Evolutionary conservation across 192 early-diverging fungal species (phyloP), one percentile per base, ranked within the genome.

Genomic region (Allomyces macrogynus): DNA sequence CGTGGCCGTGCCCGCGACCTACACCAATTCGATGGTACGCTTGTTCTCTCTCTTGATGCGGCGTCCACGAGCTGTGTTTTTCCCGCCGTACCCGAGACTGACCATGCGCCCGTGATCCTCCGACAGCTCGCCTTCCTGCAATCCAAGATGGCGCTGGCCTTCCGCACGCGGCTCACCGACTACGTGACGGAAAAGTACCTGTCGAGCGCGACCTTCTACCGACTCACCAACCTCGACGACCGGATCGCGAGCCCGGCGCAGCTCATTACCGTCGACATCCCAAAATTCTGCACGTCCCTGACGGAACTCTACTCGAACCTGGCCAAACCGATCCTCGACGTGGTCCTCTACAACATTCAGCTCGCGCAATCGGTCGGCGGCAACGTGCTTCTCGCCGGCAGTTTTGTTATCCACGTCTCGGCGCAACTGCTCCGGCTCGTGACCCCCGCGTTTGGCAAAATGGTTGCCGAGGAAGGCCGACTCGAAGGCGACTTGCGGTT

Each of bases 401-500:
- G 82, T 72, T 70, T 91, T 7, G 75, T 91, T 60, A 81, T 94
- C 60, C 87, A 92, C 62, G 40, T 81, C 43, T 89, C 92, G 11
- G 85, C 89, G 14, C 71, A 77, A 27, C 78, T 91, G 42, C 72
- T 99, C 63, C 81, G 93, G 14, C 77, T 81, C 23, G 73, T 93
- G 65, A 92, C 94, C 4, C 96, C 96, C 42, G 88, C 95, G 1
- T 99, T 97, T 72, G 94, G 94, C 43, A 91, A 89, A 73, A 85
- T 96, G 80, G 91, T 87, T 1, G 94, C 92, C 10, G 84, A 90
- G 68, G 91, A 97, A 71, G 90, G 92, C 69, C 81, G 81, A 18
- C 74, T 99, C 12, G 89, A 89, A 72, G 96, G 93, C 64, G 93
- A 95, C 65, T 92, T 96, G 81, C 86, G 93, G 20, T 93, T 87